Evolutionary conservation across 192 early-diverging fungal species (phyloP), one percentile per base, ranked within the genome.

Genomic region (Nowakowskiella sp.): DNA sequence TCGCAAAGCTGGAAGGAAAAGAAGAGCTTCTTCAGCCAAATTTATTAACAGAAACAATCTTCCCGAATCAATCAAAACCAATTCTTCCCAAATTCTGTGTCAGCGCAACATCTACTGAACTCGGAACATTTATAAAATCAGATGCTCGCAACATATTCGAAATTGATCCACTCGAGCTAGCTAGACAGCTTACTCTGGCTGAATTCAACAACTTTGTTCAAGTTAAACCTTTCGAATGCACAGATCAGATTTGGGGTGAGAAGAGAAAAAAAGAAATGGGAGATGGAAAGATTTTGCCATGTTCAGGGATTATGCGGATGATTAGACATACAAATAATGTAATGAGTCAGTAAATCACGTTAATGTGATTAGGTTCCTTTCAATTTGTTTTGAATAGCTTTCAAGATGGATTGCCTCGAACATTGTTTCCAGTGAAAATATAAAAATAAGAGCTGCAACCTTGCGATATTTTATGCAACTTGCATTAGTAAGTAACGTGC

Each of bases 181-280:
- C 77, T 2, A 58, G 65, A 16, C 78, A 80, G 31, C 42, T 80
- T 19, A 76, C 78, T 7, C 49, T 74, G 6, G 46, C 72, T 3
- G 78, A 80, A 19, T 69, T 60, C 34, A 59, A 68, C 30, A 57
- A 70, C 47, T 80, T 71, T 47, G 21, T 39, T 28, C 19, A 49
- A 5, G 66, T 80, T 21, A 64, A 64, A 51, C 53, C 71, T 3
- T 62, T 65, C 29, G 78, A 80, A 54, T 80, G 72, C 43, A 22
- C 68, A 23, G 78, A 77, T 61, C 72, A 76, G 53, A 80, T 80
- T 31, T 80, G 78, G 76, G 71, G 68, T 4, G 44, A 52, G 9
- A 63, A 67, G 27, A 29, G 63, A 22, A 58, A 60, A 21, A 77
- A 72, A 34, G 74, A 76, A 47, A 28, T 51, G 31, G 58, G n/a